phyloP scores from a whole-genome alignment of 805 yeast species.

The Isabelozyma pseudorhagii region DNA sequence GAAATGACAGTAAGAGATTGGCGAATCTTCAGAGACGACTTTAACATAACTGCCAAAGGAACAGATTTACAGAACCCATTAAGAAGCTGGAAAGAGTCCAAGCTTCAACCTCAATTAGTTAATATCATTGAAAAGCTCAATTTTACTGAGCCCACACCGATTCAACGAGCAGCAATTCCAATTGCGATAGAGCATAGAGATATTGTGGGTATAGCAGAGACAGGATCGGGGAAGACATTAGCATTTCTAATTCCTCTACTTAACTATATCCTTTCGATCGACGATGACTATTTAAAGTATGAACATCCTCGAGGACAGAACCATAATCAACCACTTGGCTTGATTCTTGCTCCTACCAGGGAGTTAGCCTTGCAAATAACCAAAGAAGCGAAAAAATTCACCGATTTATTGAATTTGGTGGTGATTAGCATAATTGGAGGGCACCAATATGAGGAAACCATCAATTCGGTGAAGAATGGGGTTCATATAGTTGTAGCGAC shows the following conservation, averaged over 20 bases:
- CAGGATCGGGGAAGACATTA: constrained; percentile 94
- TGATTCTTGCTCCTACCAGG: constrained; percentile 88
- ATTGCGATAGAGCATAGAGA: constrained; percentile 58
- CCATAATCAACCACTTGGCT: constrained; percentile 66
- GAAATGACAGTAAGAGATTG: constrained; percentile 84
- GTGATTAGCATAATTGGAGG: constrained; percentile 84
- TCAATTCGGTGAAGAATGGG: constrained; percentile 54
- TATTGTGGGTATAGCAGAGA: constrained; percentile 87
- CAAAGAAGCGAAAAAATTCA: constrained; percentile 55
- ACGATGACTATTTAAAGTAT: constrained; percentile 28
- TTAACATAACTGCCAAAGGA: constrained; percentile 56
- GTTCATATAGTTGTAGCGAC: constrained; percentile 87
- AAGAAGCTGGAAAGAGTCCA: constrained; percentile 69
- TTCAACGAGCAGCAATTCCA: constrained; percentile 88
- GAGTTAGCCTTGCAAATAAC: constrained; percentile 90
- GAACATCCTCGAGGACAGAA: constrained; percentile 45
- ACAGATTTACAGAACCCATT: constrained; percentile 51
- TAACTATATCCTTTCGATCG: constrained; percentile 42
- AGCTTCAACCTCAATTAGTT: constrained; percentile 34
- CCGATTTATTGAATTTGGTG: constrained; percentile 36
- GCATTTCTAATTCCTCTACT: constrained; percentile 76
- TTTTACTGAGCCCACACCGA: constrained; percentile 76
- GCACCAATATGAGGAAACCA: constrained; percentile 74
- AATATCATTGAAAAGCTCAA: constrained; percentile 37
- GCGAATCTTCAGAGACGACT: constrained; percentile 83